phyloP scores from a whole-genome alignment of 139 green algal species.

The Chlorella sp. region DNA sequence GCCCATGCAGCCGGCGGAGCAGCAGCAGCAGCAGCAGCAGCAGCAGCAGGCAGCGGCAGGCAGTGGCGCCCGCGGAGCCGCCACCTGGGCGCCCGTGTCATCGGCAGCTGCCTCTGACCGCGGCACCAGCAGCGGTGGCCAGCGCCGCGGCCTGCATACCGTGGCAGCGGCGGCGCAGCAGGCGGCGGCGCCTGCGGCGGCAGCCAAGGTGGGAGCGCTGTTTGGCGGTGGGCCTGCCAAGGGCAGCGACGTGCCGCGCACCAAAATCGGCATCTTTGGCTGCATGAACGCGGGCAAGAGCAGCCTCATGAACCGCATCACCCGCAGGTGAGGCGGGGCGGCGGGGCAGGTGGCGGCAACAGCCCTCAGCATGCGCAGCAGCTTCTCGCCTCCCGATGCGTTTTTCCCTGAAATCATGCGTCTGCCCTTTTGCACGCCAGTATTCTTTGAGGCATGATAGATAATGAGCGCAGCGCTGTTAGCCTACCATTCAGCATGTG shows the following conservation, averaged over 20 bases:
- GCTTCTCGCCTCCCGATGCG: too few species aligned
- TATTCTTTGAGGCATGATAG: too few species aligned
- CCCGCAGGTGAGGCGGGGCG: constrained; percentile 39
- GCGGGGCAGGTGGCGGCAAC: neutral
- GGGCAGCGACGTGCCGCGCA: constrained; percentile 63
- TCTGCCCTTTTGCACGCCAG: too few species aligned
- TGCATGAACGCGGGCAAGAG: constrained; percentile 79
- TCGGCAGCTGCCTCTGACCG: too few species aligned
- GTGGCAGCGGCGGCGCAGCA: neutral
- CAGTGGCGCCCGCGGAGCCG: too few species aligned
- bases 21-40: neutral
- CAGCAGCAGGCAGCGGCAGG: neutral
- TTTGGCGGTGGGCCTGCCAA: constrained; percentile 28
- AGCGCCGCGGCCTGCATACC: constrained; percentile 11
- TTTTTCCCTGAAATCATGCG: too few species aligned
- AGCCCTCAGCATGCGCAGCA: too few species aligned
- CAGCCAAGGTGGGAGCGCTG: neutral
- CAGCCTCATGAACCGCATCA: constrained; percentile 76
- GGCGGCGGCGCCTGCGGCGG: neutral
- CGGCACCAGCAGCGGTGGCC: too few species aligned
- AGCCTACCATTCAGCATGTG: too few species aligned
- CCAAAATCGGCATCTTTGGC: constrained; percentile 78
- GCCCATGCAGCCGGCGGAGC: neutral
- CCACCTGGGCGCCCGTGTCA: too few species aligned
- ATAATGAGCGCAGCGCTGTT: too few species aligned